phyloP scores from a whole-genome alignment of 179 eudicot species.

The Pouteria campechiana region DNA sequence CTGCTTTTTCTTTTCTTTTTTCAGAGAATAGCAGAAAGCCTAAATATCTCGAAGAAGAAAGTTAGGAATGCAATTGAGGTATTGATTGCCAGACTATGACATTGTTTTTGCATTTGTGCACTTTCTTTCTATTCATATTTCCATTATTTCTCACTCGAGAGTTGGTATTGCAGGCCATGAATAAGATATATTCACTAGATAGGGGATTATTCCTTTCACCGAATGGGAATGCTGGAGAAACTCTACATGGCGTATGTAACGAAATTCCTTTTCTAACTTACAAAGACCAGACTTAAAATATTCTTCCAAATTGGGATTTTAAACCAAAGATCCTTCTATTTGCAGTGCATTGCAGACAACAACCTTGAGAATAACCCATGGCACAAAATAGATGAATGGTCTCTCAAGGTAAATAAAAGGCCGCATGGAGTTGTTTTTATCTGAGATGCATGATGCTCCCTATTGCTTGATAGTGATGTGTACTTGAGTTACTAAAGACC shows the following conservation, averaged over 20 bases:
- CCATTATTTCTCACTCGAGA: neutral
- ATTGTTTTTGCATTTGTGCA: neutral
- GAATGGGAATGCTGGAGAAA: slow-evolving; percentile 77
- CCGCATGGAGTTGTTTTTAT: too few species aligned
- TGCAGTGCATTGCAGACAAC: slow-evolving; percentile 87
- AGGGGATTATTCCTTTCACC: slow-evolving; percentile 74
- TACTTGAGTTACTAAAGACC: too few species aligned
- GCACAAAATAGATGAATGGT: slow-evolving; percentile 67
- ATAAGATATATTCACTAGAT: slow-evolving; percentile 69
- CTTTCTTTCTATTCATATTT: neutral
- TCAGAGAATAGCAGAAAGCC: slow-evolving; percentile 76
- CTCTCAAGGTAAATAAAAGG: slow-evolving; percentile 71
- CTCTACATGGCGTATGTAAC: slow-evolving; percentile 75
- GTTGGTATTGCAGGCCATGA: slow-evolving; percentile 47
- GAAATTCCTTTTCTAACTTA: too few species aligned
- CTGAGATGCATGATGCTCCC: too few species aligned
- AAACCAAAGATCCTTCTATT: neutral
- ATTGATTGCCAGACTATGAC: slow-evolving; percentile 1
- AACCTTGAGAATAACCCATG: slow-evolving; percentile 68
- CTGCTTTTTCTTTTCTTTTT: slow-evolving; percentile 2
- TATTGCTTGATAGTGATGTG: too few species aligned
- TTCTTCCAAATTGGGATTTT: neutral
- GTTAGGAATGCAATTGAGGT: slow-evolving; percentile 91
- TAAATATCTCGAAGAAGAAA: slow-evolving; percentile 85
- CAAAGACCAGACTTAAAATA: too few species aligned